Evolutionary conservation across 106 monocot species (phyloP).

Genomic region (Platanthera zijinensis): DNA sequence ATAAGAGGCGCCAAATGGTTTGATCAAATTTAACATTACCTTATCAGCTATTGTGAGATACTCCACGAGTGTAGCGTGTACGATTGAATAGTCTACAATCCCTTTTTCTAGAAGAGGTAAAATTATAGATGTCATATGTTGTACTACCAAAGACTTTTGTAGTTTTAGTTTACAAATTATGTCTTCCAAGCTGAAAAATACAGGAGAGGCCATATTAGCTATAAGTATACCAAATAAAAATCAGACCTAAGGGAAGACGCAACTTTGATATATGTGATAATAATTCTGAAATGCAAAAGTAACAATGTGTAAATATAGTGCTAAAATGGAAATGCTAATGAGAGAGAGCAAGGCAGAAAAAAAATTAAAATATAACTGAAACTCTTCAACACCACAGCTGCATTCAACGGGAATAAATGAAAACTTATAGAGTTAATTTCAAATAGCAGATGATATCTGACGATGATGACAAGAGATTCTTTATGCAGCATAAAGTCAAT

Average conservation of each 20-base stretch:
- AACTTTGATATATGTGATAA: background rate
- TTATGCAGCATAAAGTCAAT: background rate
- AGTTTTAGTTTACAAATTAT: conserved; percentile 54
- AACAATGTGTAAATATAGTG: background rate
- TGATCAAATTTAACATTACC: conserved; percentile 21
- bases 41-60: conserved; percentile 66
- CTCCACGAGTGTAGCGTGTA: conserved; percentile 51
- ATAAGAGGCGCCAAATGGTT: background rate
- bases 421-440: no score
- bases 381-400: no score
- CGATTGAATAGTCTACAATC: conserved; percentile 63
- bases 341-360: background rate
- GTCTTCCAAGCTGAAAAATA: conserved; percentile 39
- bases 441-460: no score
- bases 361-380: background rate
- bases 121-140: conserved; percentile 57
- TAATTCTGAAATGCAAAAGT: background rate
- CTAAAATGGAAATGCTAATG: background rate
- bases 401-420: no score
- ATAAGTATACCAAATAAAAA: background rate
- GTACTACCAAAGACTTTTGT: conserved; percentile 52
- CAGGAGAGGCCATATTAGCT: background rate
- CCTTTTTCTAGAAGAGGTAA: conserved; percentile 67
- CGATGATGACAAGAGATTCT: background rate
- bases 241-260: background rate